A percentile compares a stretch with the other conserved stretches of the same genome.
Evolutionary conservation across 139 green algal species (phyloP).

Genomic region (Chlorokybus atmophyticus): DNA sequence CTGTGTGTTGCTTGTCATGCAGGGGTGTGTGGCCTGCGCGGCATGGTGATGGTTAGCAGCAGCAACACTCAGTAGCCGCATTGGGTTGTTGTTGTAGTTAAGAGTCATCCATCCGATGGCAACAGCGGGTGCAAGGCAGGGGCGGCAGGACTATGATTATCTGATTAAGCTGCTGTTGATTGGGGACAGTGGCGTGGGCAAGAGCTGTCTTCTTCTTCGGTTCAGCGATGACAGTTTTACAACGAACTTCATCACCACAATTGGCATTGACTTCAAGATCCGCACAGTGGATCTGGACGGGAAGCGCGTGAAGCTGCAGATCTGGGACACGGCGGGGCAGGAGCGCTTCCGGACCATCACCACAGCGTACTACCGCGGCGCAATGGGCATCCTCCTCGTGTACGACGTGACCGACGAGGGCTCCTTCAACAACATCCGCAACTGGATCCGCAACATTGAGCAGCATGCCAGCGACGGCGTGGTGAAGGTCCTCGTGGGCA

Average conservation of each 20-base stretch:
- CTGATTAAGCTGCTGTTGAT: slow-evolving; percentile 94
- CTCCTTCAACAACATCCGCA: slow-evolving; percentile 92
- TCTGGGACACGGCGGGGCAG: slow-evolving; percentile 97
- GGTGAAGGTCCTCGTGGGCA: slow-evolving; percentile 77
- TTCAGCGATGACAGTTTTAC: slow-evolving; percentile 95
- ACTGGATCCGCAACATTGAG: slow-evolving; percentile 98
- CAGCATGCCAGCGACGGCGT: slow-evolving; percentile 84
- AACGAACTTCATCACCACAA: slow-evolving; percentile 94
- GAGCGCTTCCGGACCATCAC: slow-evolving; percentile 97
- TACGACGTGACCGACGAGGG: slow-evolving; percentile 92
- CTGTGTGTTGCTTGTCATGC: no score
- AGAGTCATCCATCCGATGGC: no score
- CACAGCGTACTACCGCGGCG: slow-evolving; percentile 86
- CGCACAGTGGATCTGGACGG: slow-evolving; percentile 86
- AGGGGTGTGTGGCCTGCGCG: no score
- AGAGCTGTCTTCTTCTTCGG: slow-evolving; percentile 85
- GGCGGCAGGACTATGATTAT: slow-evolving; percentile 67
- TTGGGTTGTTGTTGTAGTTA: no score
- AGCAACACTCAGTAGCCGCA: no score
- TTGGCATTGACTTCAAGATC: slow-evolving; percentile 98
- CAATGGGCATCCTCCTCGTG: slow-evolving; percentile 91
- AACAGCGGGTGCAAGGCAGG: no score
- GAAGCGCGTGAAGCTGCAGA: slow-evolving; percentile 93
- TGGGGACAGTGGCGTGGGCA: slow-evolving; percentile 90
- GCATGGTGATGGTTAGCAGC: no score